phyloP scores from a whole-genome alignment of 2,329 filamentous ascomycete genomes.

The Fusarium paranaense region DNA sequence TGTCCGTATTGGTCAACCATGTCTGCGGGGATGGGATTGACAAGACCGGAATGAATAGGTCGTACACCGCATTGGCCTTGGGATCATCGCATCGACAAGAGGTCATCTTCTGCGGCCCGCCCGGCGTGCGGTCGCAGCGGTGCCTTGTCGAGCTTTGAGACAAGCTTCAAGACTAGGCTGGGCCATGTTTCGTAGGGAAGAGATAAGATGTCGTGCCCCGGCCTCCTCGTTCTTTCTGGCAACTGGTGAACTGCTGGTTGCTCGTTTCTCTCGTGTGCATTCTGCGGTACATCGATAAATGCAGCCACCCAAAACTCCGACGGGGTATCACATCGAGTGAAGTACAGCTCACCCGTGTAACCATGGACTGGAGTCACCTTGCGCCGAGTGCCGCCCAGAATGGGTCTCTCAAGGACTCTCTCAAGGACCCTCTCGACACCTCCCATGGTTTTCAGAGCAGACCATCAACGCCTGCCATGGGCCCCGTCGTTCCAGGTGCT shows the following conservation, averaged over 20 bases:
- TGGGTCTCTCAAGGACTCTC: constrained; percentile 19
- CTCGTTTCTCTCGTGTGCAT: background rate
- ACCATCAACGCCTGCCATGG: constrained; percentile 40
- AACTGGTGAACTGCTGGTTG: background rate
- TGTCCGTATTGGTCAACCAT: constrained; percentile 19
- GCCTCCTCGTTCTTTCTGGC: background rate
- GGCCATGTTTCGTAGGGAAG: background rate
- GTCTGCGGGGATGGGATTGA: constrained; percentile 11
- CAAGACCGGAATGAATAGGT: constrained; percentile 25
- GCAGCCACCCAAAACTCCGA: constrained; percentile 1
- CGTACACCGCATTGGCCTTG: constrained; percentile 22
- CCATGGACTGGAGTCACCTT: constrained; percentile 42
- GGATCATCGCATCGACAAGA: background rate
- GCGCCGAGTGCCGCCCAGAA: constrained; percentile 31
- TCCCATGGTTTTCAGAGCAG: constrained; percentile 36
- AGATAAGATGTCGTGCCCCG: constrained; percentile 31
- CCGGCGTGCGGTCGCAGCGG: background rate
- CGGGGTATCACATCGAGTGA: background rate
- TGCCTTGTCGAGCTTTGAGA: constrained; percentile 27
- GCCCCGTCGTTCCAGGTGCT: constrained; percentile 10
- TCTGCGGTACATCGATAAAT: background rate
- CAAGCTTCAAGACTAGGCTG: constrained; percentile 9
- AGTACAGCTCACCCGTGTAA: constrained; percentile 14
- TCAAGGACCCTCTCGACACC: constrained; percentile 25
- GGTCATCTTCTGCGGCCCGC: background rate